Evolutionary conservation across 2,329 filamentous ascomycete genomes (phyloP).

Genomic region (Colletotrichum horii): DNA sequence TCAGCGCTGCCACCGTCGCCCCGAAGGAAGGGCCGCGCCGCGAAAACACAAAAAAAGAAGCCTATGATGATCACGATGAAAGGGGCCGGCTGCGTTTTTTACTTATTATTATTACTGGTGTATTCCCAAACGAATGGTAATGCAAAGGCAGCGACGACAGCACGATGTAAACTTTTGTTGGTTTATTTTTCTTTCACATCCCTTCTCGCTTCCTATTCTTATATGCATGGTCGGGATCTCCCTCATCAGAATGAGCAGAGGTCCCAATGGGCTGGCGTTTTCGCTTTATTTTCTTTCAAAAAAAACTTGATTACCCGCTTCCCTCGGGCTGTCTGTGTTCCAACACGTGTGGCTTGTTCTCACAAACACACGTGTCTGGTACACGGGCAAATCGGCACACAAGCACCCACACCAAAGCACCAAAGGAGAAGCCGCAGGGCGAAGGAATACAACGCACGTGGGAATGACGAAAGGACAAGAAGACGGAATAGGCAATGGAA

Average conservation of each 20-base stretch:
- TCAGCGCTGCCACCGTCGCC: background rate
- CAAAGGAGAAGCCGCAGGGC: background rate
- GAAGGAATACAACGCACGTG: background rate
- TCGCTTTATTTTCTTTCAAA: background rate
- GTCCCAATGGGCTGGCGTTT: constrained; percentile 10
- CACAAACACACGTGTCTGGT: background rate
- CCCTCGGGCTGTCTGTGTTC: background rate
- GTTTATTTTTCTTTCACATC: background rate
- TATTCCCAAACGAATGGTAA: constrained; percentile 18
- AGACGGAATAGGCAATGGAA: background rate
- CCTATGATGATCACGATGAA: constrained; percentile 21
- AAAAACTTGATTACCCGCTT: background rate
- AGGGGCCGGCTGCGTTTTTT: constrained; percentile 17
- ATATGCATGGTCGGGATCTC: constrained; percentile 16
- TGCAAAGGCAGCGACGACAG: constrained; percentile 20
- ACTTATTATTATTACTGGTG: background rate
- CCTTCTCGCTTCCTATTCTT: constrained; percentile 5
- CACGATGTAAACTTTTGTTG: constrained; percentile 20
- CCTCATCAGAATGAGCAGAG: background rate
- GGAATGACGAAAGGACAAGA: background rate
- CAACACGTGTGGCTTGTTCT: background rate
- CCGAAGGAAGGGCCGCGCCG: background rate
- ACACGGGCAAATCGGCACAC: background rate
- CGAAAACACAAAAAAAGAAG: background rate
- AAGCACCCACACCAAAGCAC: background rate